Base-by-base conservation (phyloP, 768 basidiomycete genomes). In the Russula brevipes region DNA sequence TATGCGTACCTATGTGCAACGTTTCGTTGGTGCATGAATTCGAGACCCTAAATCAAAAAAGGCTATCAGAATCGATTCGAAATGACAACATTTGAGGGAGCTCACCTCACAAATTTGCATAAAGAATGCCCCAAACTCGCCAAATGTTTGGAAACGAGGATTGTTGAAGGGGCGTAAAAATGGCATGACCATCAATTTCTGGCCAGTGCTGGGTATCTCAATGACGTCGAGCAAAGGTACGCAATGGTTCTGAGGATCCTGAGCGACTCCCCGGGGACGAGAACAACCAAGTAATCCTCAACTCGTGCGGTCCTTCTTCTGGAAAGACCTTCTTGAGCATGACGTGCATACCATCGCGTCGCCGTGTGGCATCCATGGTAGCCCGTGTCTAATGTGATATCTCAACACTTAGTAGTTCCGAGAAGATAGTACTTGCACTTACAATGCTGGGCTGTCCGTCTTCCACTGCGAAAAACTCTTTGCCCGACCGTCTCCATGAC, bases 281-380 rank as follows among this genome's bases (percentile, higher is more conserved):
- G 57, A 69, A 70, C 12, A 68, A 71, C 70, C 63, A 50, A 0
- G 58, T 66, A 39, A 80, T 76, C 1, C 72, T 64, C 11, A 72
- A 56, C 42, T 80, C 78, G 0, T 70, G 14, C 0, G 59, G 42
- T 7, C 42, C 51, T 24, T 51, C 42, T 0, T 45, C 46, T 1
- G 11, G 35, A 4, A 49, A 11, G 1, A 75, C 31, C 17, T 63
- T 38, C 57, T 79, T 79, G 35, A 80, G 60, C 0, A 55, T 36
- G 14, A 79, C 73, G 9, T 36, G 68, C 1, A 54, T 42, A 4
- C 71, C 72, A 59, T 79, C 76, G 6, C 44, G 57, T 8, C 66
- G 5, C 1, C 77, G 71, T 0, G 66, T 67, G 0, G 70, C 78
- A 63, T 77, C 78, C 12, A 75, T 63, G 7, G 70, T 12, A n/a